Conservation (phyloP, 306 rosid species). For the Prosopis cineraria region DNA sequence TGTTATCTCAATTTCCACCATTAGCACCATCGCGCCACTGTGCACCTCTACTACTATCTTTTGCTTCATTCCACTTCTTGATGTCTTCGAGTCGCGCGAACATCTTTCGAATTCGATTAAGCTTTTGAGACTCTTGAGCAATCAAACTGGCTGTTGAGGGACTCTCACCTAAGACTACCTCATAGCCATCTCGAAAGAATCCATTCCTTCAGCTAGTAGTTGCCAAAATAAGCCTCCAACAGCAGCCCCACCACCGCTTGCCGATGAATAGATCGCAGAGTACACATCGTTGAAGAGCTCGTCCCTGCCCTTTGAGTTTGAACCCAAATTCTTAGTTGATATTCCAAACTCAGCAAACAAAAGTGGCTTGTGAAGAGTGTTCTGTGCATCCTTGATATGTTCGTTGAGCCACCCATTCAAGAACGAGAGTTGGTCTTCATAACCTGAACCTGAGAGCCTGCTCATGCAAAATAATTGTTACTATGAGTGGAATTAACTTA, state of each 20-base stretch:
- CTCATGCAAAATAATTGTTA: constrained; percentile 21
- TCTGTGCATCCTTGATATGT: constrained; percentile 84
- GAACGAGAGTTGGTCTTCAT: constrained; percentile 67
- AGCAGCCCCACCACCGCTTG: constrained; percentile 79
- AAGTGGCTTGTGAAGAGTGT: constrained; percentile 79
- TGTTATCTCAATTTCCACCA: constrained; percentile 40
- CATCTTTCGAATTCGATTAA: constrained; percentile 66
- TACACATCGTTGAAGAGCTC: constrained; percentile 54
- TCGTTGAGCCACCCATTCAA: constrained; percentile 64
- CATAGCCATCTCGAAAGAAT: constrained; percentile 82
- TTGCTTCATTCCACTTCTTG: constrained; percentile 63
- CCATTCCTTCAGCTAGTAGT: constrained; percentile 77
- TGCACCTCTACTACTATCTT: constrained; percentile 42
- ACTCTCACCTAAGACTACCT: constrained; percentile 59
- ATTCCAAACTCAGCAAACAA: constrained; percentile 87
- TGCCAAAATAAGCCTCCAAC: constrained; percentile 91
- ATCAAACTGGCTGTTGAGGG: constrained; percentile 67
- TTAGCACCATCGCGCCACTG: not conserved
- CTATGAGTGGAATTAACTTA: not conserved
- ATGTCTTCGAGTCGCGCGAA: constrained; percentile 62
- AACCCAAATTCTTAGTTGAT: constrained; percentile 48
- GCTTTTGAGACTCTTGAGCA: constrained; percentile 65
- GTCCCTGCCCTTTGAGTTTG: constrained; percentile 59
- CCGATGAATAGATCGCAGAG: constrained; percentile 70
- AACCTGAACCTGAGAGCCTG: constrained; percentile 68